Evolutionary conservation across 345 rosid genomes (phyloP), one percentile per base, ranked within the genome.

Genomic region (Jatropha curcas): DNA sequence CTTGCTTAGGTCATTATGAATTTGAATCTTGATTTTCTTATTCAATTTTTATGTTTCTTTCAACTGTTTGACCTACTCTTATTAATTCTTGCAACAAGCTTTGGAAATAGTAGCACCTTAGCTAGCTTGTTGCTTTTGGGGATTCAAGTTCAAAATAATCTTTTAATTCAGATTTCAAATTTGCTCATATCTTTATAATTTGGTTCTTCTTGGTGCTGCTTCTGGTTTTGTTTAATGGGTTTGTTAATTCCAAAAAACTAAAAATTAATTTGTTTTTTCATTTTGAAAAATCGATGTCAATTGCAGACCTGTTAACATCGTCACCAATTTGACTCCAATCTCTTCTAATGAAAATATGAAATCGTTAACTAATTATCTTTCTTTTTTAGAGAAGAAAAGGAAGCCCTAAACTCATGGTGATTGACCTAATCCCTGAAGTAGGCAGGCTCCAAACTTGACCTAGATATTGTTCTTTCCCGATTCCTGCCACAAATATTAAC

Each of bases 401-500:
- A 50, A 74, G 67, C 53, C 58, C 58, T 71, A 64, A 63, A 67
- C 68, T 71, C 76, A 75, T 64, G 74, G 72, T 8, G 52, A 74
- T 74, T 77, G 83, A 77, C 73, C 79, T 35, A 79, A 68, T 62
- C 72, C 61, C 17, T 27, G 24, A 11, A 68, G 68, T 60, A 68
- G 73, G 63, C 60, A 68, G 75, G 59, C 56, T 37, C 75, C 73
- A 71, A 76, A 68, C 68, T 71, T 77, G 61, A 74, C 74, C 74
- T 65, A 77, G 62, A 77, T 69, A 67, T 61, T 61, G 73, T 61
- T 77, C 65, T 67, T 73, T 57, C 65, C 25, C 74, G 57, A 61
- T 79, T 77, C 81, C 83, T 82, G 75, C 76, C 51, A 30, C 80
- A 62, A 45, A 28, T 24, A 69, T 57, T 55, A 66, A 65, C 55